Evolutionary conservation across 164 flowering plant genomes (phyloP).

Genomic region (Liquidambar formosana): DNA sequence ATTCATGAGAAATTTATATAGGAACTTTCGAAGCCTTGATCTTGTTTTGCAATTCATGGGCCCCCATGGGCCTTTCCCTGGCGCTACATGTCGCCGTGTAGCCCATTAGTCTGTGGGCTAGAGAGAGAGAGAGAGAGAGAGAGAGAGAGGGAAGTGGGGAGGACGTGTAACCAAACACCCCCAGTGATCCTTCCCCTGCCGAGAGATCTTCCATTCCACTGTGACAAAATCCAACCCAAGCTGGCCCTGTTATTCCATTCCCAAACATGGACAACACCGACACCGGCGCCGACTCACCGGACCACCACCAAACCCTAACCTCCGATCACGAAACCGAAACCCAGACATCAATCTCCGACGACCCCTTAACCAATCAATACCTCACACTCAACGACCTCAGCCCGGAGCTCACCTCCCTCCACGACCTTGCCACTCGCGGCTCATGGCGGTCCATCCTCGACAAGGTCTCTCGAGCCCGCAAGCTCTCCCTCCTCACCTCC

Average conservation of each 20-base stretch:
- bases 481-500: constrained; percentile 46
- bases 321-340: background rate
- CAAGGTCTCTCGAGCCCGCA: constrained; percentile 54
- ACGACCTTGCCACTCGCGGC: constrained; percentile 82
- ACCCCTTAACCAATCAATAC: constrained; percentile 19
- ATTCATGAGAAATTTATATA: too few species aligned
- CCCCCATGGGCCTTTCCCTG: too few species aligned
- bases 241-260: background rate
- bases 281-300: constrained; percentile 2
- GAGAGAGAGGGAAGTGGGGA: too few species aligned
- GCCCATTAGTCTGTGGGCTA: too few species aligned
- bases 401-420: constrained; percentile 63
- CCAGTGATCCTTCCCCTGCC: too few species aligned
- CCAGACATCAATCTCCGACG: constrained; percentile 10
- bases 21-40: too few species aligned
- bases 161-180: too few species aligned
- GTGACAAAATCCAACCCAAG: too few species aligned
- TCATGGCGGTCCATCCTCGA: constrained; percentile 83
- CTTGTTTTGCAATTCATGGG: too few species aligned
- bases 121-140: too few species aligned
- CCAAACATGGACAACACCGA: background rate
- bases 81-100: too few species aligned
- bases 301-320: constrained; percentile 8
- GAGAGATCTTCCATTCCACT: too few species aligned
- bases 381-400: constrained; percentile 44